A percentile compares a stretch with the other conserved stretches of the same genome.
These are phyloP conservation scores for Combretum micranthum DNA, from an alignment of 345 rosid genomes.

Conservation along the genomic window DNA sequence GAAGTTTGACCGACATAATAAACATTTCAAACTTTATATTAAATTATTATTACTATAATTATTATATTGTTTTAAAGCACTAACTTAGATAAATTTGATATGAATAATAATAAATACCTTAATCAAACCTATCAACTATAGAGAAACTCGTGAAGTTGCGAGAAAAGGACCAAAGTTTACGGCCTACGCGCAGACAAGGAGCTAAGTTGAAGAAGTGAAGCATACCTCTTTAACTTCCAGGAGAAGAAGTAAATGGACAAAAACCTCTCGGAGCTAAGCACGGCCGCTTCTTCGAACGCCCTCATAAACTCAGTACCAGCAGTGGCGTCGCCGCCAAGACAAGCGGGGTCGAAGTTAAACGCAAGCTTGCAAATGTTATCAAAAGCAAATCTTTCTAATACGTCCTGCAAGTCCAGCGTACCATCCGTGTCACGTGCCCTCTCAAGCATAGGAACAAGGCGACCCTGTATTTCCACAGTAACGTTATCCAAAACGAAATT, in stretches of 20 bases:
- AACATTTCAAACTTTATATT: too few species aligned
- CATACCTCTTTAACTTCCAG: constrained; percentile 15
- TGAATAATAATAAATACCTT: too few species aligned
- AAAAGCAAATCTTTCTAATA: constrained; percentile 35
- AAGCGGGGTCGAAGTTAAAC: constrained; percentile 33
- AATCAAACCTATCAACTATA: too few species aligned
- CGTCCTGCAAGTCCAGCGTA: constrained; percentile 29
- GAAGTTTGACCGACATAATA: too few species aligned
- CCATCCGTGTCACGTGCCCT: constrained; percentile 9
- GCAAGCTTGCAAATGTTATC: constrained; percentile 43
- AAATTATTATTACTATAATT: too few species aligned
- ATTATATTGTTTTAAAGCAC: too few species aligned
- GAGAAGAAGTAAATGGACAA: not conserved
- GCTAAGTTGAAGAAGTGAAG: too few species aligned
- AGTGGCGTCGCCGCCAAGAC: constrained; percentile 18
- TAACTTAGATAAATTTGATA: too few species aligned
- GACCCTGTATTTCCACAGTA: constrained; percentile 17
- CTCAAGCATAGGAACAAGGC: constrained; percentile 23
- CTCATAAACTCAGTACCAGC: constrained; percentile 20
- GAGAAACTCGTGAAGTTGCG: too few species aligned
- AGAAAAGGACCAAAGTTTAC: too few species aligned
- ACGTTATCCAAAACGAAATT: constrained; percentile 27
- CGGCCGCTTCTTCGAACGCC: constrained; percentile 31
- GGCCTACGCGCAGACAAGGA: too few species aligned
- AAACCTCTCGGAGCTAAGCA: constrained; percentile 12